phyloP scores from a whole-genome alignment of 257 asterid species.

The Lycium barbarum region DNA sequence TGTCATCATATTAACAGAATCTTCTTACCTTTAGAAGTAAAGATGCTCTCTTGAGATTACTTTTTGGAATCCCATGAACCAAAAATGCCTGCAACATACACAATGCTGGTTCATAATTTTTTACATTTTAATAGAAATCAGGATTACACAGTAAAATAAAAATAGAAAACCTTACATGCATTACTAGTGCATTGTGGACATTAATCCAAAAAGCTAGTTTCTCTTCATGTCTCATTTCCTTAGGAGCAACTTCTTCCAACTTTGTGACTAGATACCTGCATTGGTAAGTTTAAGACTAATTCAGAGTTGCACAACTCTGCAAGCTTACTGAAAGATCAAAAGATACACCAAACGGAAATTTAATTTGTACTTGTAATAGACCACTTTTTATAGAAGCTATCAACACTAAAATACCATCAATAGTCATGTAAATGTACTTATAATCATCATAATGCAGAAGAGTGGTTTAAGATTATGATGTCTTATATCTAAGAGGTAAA shows the following conservation, averaged over 20 bases:
- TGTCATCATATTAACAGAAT: neutral
- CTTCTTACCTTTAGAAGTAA: conserved; percentile 67
- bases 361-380: neutral
- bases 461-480: neutral
- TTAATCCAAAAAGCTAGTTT: conserved; percentile 94
- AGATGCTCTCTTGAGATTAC: conserved; percentile 71
- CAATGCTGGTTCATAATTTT: neutral
- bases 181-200: conserved; percentile 89
- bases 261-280: conserved; percentile 71
- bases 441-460: no score
- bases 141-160: neutral
- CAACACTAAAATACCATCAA: neutral
- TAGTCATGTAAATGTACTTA: neutral
- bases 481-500: neutral
- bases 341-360: neutral
- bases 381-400: neutral
- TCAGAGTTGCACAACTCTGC: neutral
- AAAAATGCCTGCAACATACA: conserved; percentile 64
- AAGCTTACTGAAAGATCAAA: neutral
- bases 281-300: neutral
- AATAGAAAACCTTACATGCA: conserved; percentile 70
- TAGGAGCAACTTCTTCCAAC: conserved; percentile 70
- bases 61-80: conserved; percentile 76
- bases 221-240: conserved; percentile 76
- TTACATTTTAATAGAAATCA: neutral